phyloP scores from a whole-genome alignment of 2,329 filamentous ascomycete genomes.

The Colletotrichum sp. region DNA sequence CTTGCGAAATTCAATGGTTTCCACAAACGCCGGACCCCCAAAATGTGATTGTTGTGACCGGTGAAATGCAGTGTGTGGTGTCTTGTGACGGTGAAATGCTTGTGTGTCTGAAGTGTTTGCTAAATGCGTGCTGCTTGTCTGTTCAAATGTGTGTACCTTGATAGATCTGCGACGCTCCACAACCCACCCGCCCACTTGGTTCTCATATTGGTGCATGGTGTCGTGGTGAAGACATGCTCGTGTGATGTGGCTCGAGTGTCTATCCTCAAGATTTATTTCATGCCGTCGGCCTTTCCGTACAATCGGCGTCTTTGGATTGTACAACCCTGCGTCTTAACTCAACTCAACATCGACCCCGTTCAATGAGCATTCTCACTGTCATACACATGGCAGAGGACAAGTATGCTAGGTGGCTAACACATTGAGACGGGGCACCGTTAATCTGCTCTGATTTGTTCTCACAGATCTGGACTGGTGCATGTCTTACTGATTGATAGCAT shows the following conservation, averaged over 20 bases:
- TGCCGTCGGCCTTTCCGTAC: background rate
- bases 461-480: background rate
- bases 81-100: background rate
- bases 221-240: background rate
- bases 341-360: background rate
- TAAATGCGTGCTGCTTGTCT: background rate
- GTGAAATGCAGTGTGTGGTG: background rate
- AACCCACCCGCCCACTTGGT: background rate
- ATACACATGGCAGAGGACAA: background rate
- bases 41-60: background rate
- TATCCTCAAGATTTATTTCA: background rate
- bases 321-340: background rate
- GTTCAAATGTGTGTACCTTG: background rate
- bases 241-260: background rate
- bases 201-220: background rate
- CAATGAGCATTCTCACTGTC: background rate
- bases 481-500: background rate
- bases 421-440: background rate
- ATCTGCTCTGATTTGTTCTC: background rate
- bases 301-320: background rate
- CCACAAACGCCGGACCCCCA: constrained; percentile 29
- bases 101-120: background rate
- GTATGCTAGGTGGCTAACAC: background rate
- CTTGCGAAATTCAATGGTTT: constrained; percentile 67
- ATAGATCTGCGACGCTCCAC: background rate